A percentile compares a stretch with the other conserved stretches of the same genome.
These are phyloP conservation scores for Penicillium flavigenum DNA, from an alignment of 495 filamentous ascomycete species.

Conservation along the genomic window DNA sequence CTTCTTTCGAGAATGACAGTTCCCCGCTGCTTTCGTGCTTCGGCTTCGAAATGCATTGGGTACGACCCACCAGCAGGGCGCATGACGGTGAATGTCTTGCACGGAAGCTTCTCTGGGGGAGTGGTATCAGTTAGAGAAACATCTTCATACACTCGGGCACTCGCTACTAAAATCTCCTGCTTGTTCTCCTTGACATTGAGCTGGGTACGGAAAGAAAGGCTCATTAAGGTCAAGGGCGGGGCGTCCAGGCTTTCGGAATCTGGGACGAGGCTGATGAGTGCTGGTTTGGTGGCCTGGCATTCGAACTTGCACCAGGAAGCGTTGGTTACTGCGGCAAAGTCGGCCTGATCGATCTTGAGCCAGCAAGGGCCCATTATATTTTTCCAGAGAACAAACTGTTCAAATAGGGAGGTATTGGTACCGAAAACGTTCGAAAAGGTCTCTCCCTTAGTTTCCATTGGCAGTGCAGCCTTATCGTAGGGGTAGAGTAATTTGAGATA, in stretches of 20 bases:
- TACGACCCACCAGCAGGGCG: constrained; percentile 73
- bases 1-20: constrained; percentile 75
- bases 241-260: constrained; percentile 77
- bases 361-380: constrained; percentile 98
- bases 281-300: constrained; percentile 73
- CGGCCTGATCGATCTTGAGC: constrained; percentile 80
- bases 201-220: constrained; percentile 79
- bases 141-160: constrained; percentile 88
- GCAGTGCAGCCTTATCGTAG: constrained; percentile 71
- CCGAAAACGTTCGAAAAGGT: constrained; percentile 96
- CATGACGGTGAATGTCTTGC: constrained; percentile 86
- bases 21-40: constrained; percentile 68
- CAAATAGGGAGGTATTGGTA: constrained; percentile 88
- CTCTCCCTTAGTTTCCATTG: constrained; percentile 71
- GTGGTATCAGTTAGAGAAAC: constrained; percentile 85
- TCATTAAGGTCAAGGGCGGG: constrained; percentile 92
- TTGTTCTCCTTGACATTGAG: constrained; percentile 94
- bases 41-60: constrained; percentile 79
- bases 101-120: constrained; percentile 80
- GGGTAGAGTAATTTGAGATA: constrained; percentile 94
- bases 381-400: constrained; percentile 98
- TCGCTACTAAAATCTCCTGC: constrained; percentile 89
- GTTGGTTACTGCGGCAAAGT: constrained; percentile 83
- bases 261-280: constrained; percentile 62
- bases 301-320: constrained; percentile 97